These are phyloP conservation scores for Aspergillus japonicus DNA, from an alignment of 2,329 filamentous ascomycete species.

Conservation along the genomic window DNA sequence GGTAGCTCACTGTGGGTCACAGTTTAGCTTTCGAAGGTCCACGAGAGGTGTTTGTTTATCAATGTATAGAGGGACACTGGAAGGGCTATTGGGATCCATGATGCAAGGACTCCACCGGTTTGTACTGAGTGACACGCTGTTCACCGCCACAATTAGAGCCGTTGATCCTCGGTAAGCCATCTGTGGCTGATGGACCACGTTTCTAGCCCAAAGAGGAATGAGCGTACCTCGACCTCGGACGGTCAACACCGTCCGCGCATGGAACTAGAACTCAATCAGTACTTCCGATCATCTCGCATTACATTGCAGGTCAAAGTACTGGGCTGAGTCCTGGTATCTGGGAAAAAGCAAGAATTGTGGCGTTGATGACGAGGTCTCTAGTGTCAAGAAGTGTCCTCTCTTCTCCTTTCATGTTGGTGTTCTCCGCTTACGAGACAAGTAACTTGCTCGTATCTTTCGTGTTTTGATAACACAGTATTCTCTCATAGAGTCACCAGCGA, in stretches of 20 bases:
- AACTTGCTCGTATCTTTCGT: background rate
- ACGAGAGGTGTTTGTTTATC: background rate
- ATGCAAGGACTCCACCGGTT: slow-evolving; percentile 2
- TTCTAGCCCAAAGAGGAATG: slow-evolving; percentile 1
- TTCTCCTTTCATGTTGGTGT: background rate
- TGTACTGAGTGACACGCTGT: background rate
- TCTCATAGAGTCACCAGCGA: background rate
- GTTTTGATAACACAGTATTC: background rate
- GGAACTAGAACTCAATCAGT: slow-evolving; percentile 3
- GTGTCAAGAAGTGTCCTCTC: background rate
- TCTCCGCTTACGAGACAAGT: background rate
- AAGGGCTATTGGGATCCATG: background rate
- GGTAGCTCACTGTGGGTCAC: background rate
- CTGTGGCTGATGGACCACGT: slow-evolving; percentile 13
- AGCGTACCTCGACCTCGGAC: background rate
- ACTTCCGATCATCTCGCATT: slow-evolving; percentile 18
- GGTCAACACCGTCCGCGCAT: background rate
- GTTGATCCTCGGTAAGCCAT: slow-evolving; percentile 15
- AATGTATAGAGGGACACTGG: background rate
- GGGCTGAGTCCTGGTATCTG: background rate
- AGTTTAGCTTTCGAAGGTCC: background rate
- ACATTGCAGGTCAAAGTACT: slow-evolving; percentile 9
- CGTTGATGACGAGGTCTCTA: background rate
- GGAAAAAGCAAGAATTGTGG: slow-evolving; percentile 2
- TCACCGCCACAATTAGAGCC: slow-evolving; percentile 19